Evolutionary conservation across 108 stramenopile genomes (phyloP), one percentile per base, ranked within the genome.

Genomic region (Schizochytrium sp.): DNA sequence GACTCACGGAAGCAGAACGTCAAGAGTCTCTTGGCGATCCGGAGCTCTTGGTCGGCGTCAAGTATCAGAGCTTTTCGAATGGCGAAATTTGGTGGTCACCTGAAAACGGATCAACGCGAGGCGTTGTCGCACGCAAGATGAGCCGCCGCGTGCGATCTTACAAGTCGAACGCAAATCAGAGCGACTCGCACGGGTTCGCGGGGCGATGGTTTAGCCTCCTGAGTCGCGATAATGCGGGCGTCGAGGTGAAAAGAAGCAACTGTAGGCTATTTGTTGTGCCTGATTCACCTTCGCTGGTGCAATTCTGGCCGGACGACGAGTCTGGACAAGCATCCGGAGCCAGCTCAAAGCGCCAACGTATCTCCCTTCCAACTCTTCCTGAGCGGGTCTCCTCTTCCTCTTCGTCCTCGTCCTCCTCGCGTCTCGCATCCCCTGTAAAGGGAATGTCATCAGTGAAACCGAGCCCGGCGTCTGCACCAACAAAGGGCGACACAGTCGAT

Each of bases 11-110:
- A 53, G 76, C 45, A 34, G 76, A 83, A 12, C 76, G 76, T 43
- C 76, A 53, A 47, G 51, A 83, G 51, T 23, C 12, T 12, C 51
- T 83, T 8, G 76, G 76, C 76, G 45, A 12, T 4, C 76, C 76
- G n/a, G 76, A 83, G 0, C 51, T 53, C 5, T 28, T 83, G 58
- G 58, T 88, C 6, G 58, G 58, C 60, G 87, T 88, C 57, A 59
- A 58, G 58, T 88, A 45, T 43, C 87, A 88, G 45, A 45, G 44
- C 2, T 29, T 60, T 5, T 19, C 43, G 44, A 88, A 88, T 44
- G 87, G 87, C 60, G 87, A 88, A 59, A 19, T 34, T 34, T 88
- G 87, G 87, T 88, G 87, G 87, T 58, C 58, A 0, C 5, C 58
- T 16, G 8, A 41, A 12, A 28, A 6, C 10, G 12, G 60, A 21